Percentiles rank a stretch among this genome's conserved stretches.
phyloP scores from a whole-genome alignment of 2,329 filamentous ascomycete genomes.

The Verticillium isaacii region DNA sequence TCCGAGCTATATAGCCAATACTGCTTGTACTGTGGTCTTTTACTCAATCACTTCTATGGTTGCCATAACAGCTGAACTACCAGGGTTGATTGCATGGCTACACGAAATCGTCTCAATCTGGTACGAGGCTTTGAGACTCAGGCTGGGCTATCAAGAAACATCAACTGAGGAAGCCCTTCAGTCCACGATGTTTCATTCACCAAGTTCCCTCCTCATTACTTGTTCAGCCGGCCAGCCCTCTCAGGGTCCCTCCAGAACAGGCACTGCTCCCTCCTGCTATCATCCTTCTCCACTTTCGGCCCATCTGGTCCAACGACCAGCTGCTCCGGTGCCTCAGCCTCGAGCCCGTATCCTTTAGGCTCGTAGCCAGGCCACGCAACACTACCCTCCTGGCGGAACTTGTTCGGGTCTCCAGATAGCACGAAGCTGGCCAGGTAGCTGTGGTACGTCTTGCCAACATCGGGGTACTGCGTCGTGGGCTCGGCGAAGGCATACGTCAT shows the following conservation, averaged over 20 bases:
- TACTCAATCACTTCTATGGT: too few species aligned
- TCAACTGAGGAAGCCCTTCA: too few species aligned
- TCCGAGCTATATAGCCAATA: too few species aligned
- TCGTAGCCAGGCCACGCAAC: slow-evolving; percentile 20
- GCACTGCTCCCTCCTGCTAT: slow-evolving; percentile 25
- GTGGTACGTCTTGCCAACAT: slow-evolving; percentile 28
- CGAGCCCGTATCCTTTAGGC: slow-evolving; percentile 16
- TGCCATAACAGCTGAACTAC: too few species aligned
- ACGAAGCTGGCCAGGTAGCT: slow-evolving; percentile 31
- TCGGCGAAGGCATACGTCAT: slow-evolving; percentile 30
- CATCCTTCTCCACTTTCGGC: slow-evolving; percentile 26
- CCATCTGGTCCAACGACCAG: slow-evolving; percentile 24
- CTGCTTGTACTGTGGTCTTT: too few species aligned
- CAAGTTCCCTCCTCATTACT: slow-evolving; percentile 23
- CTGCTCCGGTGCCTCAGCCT: slow-evolving; percentile 19
- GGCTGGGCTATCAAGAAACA: too few species aligned
- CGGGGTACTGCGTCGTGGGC: slow-evolving; percentile 25
- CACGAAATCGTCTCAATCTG: too few species aligned
- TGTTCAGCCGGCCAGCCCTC: slow-evolving; percentile 27
- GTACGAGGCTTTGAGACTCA: too few species aligned
- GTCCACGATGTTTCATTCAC: too few species aligned
- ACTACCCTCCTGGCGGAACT: slow-evolving; percentile 13
- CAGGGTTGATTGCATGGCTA: too few species aligned
- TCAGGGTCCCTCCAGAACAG: slow-evolving; percentile 29
- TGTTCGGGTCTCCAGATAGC: slow-evolving; percentile 27